Percentiles rank a stretch among this genome's conserved stretches.
These are phyloP conservation scores for Diaporthe sp. DNA, from an alignment of 2,329 filamentous ascomycete species.

Conservation along the genomic window DNA sequence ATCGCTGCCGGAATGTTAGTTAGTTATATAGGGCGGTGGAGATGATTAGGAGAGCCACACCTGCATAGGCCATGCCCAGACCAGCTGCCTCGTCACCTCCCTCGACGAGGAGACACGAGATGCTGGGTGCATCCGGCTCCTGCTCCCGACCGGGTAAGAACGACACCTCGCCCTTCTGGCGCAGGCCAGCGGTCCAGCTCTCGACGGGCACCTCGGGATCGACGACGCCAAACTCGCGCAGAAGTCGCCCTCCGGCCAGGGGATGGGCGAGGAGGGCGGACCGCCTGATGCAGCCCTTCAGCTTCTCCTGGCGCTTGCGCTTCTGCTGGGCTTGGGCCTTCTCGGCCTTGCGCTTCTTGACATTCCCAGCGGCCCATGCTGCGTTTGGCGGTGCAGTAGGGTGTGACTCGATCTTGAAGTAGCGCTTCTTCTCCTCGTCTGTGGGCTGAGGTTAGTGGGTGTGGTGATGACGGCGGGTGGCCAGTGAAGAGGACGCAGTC, in stretches of 20 bases:
- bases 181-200: conserved; percentile 52
- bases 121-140: conserved; percentile 43
- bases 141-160: conserved; percentile 46
- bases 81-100: conserved; percentile 51
- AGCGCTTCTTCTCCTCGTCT: conserved; percentile 70
- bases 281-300: conserved; percentile 45
- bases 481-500: neutral
- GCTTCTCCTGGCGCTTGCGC: conserved; percentile 26
- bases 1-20: conserved; percentile 43
- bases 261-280: conserved; percentile 44
- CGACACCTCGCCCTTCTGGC: conserved; percentile 50
- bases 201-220: conserved; percentile 44
- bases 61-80: conserved; percentile 53
- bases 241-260: conserved; percentile 47
- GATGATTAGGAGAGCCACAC: neutral
- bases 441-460: neutral
- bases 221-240: conserved; percentile 47
- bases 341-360: conserved; percentile 57
- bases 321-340: conserved; percentile 47
- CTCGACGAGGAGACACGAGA: conserved; percentile 53
- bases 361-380: conserved; percentile 65
- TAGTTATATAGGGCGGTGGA: conserved; percentile 29
- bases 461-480: neutral
- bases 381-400: conserved; percentile 56
- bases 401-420: conserved; percentile 74